Base-by-base conservation (phyloP, 2,329 filamentous ascomycete species). In the Zymoseptoria ardabiliae region DNA sequence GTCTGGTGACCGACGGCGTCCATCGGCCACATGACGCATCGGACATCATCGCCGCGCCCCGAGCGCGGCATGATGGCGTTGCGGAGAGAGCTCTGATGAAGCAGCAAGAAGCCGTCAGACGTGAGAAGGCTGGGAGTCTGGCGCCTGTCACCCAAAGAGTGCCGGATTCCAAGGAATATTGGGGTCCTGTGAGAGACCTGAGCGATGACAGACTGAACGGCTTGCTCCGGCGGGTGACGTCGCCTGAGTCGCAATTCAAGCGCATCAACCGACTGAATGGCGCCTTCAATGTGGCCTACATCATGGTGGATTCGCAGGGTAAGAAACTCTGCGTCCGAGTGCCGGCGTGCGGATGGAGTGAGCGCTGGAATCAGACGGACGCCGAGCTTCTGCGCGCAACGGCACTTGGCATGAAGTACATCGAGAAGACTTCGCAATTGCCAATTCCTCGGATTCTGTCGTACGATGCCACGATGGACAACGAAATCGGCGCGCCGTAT, bases 281-380 rank as follows among this genome's bases (percentile, higher is more conserved):
- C 41, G 59, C 63, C 7, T 63, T 61, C 55, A 63, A 65, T n/a
- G 58, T 58, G 19, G 61, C 61, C 20, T 63, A 65, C 53, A 60
- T 65, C 22, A 41, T 65, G 5, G 57, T 61, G 30, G 58, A 58
- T 21, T 55, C 25, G 11, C 52, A 30, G 19, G 54, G 49, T n/a
- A 28, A 59, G 25, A 50, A 53, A 22, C 35, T 63, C 8, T 63
- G 62, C 53, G 54, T 65, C 49, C 54, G 61, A 45, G 56, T 65
- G 5, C 63, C 63, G 2, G 63, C 63, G 13, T 60, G 58, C 25
- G 63, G 63, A 0, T 63, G 61, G 49, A 52, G 45, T 20, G 45
- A 25, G 25, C 57, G 63, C 30, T 65, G 63, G 63, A 65, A 63
- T 22, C 57, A 65, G 41, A 52, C 57, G 22, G 63, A 65, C 28